A percentile compares a stretch with the other conserved stretches of the same genome.
Conservation (phyloP, 495 filamentous ascomycete genomes). For the Chaetomium fimeti region DNA sequence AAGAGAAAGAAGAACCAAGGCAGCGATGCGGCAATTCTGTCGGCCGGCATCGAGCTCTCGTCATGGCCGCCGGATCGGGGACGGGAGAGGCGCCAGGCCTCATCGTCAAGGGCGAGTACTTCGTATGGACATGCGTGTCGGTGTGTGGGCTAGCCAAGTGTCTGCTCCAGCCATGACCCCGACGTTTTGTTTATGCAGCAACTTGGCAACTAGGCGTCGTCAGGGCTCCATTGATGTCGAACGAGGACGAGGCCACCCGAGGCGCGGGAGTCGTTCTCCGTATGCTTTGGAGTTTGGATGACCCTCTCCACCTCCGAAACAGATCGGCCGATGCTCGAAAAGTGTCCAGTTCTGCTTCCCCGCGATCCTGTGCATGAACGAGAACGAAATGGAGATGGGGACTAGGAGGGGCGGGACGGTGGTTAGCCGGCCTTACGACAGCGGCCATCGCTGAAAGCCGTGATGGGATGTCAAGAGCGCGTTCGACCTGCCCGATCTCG, state of each 20-base stretch:
- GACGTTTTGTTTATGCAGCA: background rate
- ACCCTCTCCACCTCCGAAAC: conserved; percentile 4
- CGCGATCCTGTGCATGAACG: background rate
- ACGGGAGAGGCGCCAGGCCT: background rate
- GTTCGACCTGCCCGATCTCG: background rate
- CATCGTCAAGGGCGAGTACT: background rate
- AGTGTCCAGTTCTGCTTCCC: conserved; percentile 2
- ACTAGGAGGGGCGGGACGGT: too few species aligned
- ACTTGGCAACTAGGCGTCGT: background rate
- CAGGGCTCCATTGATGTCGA: background rate
- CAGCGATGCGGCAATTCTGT: conserved; percentile 3
- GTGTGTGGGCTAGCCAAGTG: background rate
- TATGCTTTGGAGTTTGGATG: background rate
- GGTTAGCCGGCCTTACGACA: background rate
- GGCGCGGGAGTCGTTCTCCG: background rate
- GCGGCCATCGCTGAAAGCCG: background rate
- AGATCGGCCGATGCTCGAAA: background rate
- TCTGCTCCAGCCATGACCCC: background rate
- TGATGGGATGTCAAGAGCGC: background rate
- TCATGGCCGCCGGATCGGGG: background rate
- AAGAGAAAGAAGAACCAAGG: background rate
- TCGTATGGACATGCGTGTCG: background rate
- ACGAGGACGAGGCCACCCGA: too few species aligned
- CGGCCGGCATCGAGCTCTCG: background rate
- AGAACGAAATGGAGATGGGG: background rate